phyloP scores from a whole-genome alignment of 305 asterid genomes.

The Solanum aculeatissimum region DNA sequence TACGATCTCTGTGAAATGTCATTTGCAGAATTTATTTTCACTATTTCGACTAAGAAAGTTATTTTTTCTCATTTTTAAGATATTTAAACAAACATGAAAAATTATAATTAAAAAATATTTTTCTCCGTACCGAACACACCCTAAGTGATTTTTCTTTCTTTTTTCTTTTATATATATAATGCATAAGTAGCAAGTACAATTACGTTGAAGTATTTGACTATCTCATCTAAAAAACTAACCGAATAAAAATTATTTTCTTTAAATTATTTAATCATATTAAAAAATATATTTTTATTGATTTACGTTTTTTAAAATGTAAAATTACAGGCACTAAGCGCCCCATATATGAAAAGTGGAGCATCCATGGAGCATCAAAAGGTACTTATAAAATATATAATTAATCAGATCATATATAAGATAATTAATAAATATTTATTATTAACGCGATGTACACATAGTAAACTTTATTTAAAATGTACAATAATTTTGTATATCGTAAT shows the following conservation, averaged over 20 bases:
- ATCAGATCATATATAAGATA: background rate
- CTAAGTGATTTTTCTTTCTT: no score
- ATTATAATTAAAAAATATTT: background rate
- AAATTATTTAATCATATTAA: background rate
- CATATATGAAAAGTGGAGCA: slow-evolving; percentile 80
- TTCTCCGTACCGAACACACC: background rate
- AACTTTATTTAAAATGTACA: background rate
- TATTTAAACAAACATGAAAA: background rate
- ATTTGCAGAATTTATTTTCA: background rate
- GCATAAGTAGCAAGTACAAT: background rate
- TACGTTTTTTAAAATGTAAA: background rate
- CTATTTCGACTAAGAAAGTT: background rate
- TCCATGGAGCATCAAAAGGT: slow-evolving; percentile 63
- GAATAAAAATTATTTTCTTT: background rate
- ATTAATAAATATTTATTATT: background rate
- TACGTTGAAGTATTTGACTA: background rate
- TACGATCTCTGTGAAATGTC: background rate
- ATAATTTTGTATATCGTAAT: background rate
- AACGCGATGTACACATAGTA: background rate
- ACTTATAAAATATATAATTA: background rate
- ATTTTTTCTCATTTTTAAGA: background rate
- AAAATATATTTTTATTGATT: background rate
- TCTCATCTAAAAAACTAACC: background rate
- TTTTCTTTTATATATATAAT: background rate
- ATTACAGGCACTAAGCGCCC: slow-evolving; percentile 51